Evolutionary conservation across 139 green algal species (phyloP).

Genomic region (Chlorella sp.): DNA sequence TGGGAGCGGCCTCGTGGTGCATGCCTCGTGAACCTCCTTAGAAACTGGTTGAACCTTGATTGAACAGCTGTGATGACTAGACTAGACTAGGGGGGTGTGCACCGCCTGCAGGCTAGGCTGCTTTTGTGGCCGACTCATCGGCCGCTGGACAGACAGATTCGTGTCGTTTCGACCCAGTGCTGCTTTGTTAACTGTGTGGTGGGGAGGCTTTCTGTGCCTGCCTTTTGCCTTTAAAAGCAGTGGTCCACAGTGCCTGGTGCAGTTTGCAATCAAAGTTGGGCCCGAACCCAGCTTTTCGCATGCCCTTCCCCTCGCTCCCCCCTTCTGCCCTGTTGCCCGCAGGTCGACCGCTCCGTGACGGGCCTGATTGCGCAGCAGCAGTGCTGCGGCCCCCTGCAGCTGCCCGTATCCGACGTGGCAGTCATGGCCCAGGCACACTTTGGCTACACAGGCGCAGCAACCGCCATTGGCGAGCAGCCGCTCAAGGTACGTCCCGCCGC

Average conservation of each 20-base stretch:
- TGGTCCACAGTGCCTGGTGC: too few relatives aligned
- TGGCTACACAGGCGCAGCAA: conserved; percentile 83
- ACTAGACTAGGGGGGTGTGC: not conserved
- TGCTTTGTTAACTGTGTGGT: too few relatives aligned
- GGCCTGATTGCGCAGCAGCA: conserved; percentile 98
- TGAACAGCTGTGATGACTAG: not conserved
- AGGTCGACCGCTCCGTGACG: conserved; percentile 43
- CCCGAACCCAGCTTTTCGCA: not conserved
- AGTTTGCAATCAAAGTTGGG: not conserved
- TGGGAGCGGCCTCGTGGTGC: too few relatives aligned
- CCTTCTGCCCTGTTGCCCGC: not conserved
- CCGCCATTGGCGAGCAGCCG: conserved; percentile 91
- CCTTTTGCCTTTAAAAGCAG: too few relatives aligned
- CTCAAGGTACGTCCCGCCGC: conserved; percentile 3
- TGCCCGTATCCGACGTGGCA: conserved; percentile 92
- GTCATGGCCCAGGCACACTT: conserved; percentile 90
- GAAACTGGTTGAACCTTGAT: not conserved
- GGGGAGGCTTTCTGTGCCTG: too few relatives aligned
- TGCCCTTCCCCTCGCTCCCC: too few relatives aligned
- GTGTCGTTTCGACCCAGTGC: not conserved
- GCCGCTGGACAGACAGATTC: too few relatives aligned
- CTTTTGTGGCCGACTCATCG: not conserved
- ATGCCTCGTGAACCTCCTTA: not conserved
- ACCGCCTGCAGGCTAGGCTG: not conserved
- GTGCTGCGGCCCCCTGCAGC: conserved; percentile 90